Base-by-base conservation (phyloP, 306 rosid species). In the Cucumis hystrix region DNA sequence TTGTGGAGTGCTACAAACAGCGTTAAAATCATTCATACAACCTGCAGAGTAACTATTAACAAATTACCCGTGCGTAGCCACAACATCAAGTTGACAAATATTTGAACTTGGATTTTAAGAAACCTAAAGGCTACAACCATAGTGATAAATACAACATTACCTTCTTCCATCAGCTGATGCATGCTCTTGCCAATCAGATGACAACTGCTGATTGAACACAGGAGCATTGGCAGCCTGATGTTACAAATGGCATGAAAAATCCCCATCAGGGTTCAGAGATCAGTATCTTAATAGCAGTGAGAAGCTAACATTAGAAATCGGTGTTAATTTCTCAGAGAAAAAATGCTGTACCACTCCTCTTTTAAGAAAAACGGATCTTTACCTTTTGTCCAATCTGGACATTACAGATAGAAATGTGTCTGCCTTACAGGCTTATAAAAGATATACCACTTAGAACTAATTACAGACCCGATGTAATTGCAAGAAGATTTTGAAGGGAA, bases 181-280 rank as follows among this genome's bases (percentile, higher is more conserved):
- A 85, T 95, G 99, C 83, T 92, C 99, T 90, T 92, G 98, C 99
- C 99, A 95, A 86, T 95, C 99, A 82, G 99, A 87, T 81, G 86
- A 63, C 12, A 92, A 86, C 13, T 77, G 91, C 81, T 80, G 92
- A 81, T 79, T 80, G 68, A 77, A 72, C 64, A 74, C 73, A 28
- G 85, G 64, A 72, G 82, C 87, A 89, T 76, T 82, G 68, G 80
- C 80, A 43, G 81, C 83, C 99, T 91, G 86, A 77, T 83, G 80
- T 80, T 74, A 83, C 28, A 77, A 84, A 75, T 80, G 60, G 45
- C 77, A 41, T 72, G 75, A 74, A 68, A 6, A 56, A 30, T 64
- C 60, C 41, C 71, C 41, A 23, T 80, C 61, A 85, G 78, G 57
- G 71, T 74, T 51, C 43, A 76, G 75, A 75, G 70, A 78, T 79